These are phyloP conservation scores for Fomitopsis serialis DNA, from an alignment of 768 basidiomycete genomes.

Conservation along the genomic window DNA sequence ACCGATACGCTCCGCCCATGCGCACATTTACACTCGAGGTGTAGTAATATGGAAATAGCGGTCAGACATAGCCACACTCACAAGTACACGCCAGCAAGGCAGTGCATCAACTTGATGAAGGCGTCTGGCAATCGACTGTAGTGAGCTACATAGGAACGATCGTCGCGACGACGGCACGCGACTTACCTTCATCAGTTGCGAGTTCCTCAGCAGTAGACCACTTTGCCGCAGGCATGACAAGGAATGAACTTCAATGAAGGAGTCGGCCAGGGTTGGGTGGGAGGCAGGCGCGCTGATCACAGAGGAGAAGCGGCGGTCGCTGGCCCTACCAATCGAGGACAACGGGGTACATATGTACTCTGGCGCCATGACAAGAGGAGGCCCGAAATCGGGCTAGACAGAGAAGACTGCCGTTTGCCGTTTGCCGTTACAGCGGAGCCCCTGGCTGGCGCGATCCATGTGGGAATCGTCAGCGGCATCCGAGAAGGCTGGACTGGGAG, in stretches of 20 bases:
- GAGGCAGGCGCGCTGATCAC: background rate
- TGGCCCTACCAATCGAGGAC: conserved; percentile 1
- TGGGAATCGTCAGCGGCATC: background rate
- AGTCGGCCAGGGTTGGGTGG: background rate
- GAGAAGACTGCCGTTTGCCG: background rate
- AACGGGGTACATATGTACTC: conserved; percentile 3
- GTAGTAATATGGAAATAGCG: too few relatives aligned
- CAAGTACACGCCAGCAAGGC: conserved; percentile 39
- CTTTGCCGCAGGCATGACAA: conserved; percentile 26
- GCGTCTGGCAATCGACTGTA: conserved; percentile 22
- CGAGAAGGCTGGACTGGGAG: background rate
- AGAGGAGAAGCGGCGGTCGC: conserved; percentile 8
- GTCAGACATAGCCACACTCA: conserved; percentile 9
- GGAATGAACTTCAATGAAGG: background rate
- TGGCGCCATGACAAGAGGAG: background rate
- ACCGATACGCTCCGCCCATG: too few relatives aligned
- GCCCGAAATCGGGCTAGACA: background rate
- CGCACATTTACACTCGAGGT: too few relatives aligned
- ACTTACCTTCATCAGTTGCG: conserved; percentile 31
- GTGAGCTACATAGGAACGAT: background rate
- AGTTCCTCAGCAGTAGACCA: conserved; percentile 35
- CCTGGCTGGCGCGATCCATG: background rate
- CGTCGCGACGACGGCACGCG: background rate
- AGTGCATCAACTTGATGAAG: conserved; percentile 38
- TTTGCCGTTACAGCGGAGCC: background rate